Conservation (phyloP, 2,329 filamentous ascomycete species). For the Fusarium ambrosium region DNA sequence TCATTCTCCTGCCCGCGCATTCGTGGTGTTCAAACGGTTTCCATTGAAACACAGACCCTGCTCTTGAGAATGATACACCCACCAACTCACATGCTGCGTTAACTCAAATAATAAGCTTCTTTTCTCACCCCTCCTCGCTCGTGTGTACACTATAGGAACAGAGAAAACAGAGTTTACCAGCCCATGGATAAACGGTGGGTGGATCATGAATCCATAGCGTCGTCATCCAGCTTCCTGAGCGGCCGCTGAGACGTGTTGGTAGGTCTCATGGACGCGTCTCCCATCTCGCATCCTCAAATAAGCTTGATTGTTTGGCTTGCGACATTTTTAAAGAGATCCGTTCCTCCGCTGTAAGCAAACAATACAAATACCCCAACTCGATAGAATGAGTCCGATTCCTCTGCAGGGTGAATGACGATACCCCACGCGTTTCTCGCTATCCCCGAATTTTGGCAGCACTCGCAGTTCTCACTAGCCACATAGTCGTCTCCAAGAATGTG, state of each 20-base stretch:
- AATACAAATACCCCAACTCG: neutral
- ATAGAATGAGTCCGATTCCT: neutral
- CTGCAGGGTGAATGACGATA: neutral
- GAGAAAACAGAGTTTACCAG: neutral
- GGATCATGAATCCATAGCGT: neutral
- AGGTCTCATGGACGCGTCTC: neutral
- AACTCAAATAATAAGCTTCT: neutral
- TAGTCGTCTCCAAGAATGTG: neutral
- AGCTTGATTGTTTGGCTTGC: neutral
- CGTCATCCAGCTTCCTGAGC: neutral
- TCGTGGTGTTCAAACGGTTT: neutral
- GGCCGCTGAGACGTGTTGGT: neutral
- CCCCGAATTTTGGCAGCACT: neutral
- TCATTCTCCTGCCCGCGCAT: neutral
- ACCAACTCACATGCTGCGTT: neutral
- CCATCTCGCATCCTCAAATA: neutral
- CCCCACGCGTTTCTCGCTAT: neutral
- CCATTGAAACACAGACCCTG: neutral
- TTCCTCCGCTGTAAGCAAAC: neutral
- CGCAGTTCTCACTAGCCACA: neutral
- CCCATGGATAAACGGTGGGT: neutral
- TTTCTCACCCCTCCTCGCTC: neutral
- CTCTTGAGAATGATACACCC: neutral
- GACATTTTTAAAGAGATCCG: neutral
- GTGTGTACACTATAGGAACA: neutral